Conservation (phyloP, 441 rosid species). For the Raphanus hybrid region DNA sequence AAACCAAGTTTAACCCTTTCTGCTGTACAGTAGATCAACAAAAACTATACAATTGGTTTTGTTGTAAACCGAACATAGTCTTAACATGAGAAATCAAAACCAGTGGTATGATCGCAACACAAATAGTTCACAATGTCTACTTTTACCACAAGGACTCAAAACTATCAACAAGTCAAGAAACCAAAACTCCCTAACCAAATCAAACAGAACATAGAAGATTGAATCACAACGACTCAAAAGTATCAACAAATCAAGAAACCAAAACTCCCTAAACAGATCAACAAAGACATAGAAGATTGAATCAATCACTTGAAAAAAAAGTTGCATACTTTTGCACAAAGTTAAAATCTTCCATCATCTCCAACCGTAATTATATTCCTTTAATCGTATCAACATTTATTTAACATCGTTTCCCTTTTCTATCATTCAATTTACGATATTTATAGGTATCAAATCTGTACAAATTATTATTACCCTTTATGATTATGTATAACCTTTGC, state of each 20-base stretch:
- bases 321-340: constrained; percentile 3
- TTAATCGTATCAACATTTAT: constrained; percentile 30
- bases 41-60: neutral
- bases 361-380: constrained; percentile 21
- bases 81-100: neutral
- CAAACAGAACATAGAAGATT: constrained; percentile 13
- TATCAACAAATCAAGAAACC: neutral
- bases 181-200: neutral
- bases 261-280: neutral
- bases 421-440: constrained; percentile 33
- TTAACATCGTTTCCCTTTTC: neutral
- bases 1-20: neutral
- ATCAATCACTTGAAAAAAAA: constrained; percentile 10
- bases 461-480: constrained; percentile 38
- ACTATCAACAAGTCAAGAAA: neutral
- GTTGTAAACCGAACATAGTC: neutral
- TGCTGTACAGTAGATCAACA: neutral
- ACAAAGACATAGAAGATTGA: constrained; percentile 7
- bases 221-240: neutral
- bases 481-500: neutral
- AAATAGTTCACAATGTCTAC: neutral
- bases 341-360: constrained; percentile 16
- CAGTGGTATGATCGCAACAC: neutral
- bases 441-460: constrained; percentile 38
- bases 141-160: neutral